These are phyloP conservation scores for Citrullus amarus DNA, from an alignment of 306 rosid species.

Conservation along the genomic window DNA sequence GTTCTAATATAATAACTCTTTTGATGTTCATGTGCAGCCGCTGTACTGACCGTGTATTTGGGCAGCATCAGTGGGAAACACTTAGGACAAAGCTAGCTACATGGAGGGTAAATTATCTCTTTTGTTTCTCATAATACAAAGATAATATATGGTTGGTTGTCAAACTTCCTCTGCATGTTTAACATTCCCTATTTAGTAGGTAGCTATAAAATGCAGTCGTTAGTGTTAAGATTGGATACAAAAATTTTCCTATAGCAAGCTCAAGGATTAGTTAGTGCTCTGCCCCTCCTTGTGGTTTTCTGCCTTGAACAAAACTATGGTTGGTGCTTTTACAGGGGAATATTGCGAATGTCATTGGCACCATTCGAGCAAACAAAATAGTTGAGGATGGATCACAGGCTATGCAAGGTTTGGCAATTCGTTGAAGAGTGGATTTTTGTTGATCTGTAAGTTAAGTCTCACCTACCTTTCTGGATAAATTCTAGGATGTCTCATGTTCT, in stretches of 20 bases:
- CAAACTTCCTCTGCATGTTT: background rate
- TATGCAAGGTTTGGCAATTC: conserved; percentile 56
- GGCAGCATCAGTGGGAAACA: conserved; percentile 67
- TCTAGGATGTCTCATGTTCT: background rate
- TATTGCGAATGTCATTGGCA: conserved; percentile 53
- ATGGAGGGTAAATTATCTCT: conserved; percentile 66
- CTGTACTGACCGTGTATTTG: conserved; percentile 55
- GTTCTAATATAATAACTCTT: background rate
- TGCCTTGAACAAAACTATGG: background rate
- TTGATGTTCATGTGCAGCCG: conserved; percentile 41
- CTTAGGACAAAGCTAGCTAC: conserved; percentile 58
- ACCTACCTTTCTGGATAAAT: background rate
- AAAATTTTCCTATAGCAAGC: background rate
- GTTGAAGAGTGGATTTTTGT: conserved; percentile 24
- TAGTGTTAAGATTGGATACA: background rate
- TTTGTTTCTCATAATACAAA: background rate
- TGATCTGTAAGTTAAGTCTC: background rate
- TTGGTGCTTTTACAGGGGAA: conserved; percentile 42
- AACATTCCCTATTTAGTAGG: background rate
- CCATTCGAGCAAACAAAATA: conserved; percentile 62
- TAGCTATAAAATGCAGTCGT: background rate
- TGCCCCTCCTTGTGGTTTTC: background rate
- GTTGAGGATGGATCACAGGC: conserved; percentile 65
- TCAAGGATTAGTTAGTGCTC: background rate
- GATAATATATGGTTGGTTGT: background rate